A percentile compares a stretch with the other conserved stretches of the same genome.
phyloP scores from a whole-genome alignment of 257 asterid species.

The Catharanthus roseus region DNA sequence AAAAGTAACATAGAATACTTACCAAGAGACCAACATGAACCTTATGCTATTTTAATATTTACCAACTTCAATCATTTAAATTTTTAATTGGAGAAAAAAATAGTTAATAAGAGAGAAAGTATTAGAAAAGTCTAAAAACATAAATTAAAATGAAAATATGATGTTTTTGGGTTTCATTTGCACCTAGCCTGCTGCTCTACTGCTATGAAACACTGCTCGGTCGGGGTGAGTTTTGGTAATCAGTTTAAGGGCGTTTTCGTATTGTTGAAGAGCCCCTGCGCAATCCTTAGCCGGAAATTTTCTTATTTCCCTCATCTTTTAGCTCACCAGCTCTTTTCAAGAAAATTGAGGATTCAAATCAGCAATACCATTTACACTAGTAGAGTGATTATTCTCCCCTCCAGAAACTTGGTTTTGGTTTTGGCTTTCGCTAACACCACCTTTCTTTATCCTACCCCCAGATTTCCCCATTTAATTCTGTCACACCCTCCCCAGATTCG shows the following conservation, averaged over 20 bases:
- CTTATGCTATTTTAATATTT: too few species aligned
- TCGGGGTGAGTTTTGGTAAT: slow-evolving; percentile 76
- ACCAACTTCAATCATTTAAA: too few species aligned
- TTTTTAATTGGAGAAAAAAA: too few species aligned
- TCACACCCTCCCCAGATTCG: slow-evolving; percentile 21
- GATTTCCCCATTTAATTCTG: slow-evolving; percentile 76
- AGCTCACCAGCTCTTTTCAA: slow-evolving; percentile 82
- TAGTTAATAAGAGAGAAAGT: too few species aligned
- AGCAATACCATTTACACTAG: slow-evolving; percentile 59
- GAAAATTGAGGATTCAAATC: slow-evolving; percentile 53
- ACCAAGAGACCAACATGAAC: too few species aligned
- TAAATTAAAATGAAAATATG: too few species aligned
- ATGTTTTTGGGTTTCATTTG: slow-evolving; percentile 95
- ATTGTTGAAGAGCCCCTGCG: slow-evolving; percentile 68
- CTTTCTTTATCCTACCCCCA: slow-evolving; percentile 80
- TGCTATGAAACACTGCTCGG: slow-evolving; percentile 90
- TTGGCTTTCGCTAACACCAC: slow-evolving; percentile 25
- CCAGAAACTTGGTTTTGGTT: slow-evolving; percentile 22
- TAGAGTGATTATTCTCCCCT: slow-evolving; percentile 31
- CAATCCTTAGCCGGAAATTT: slow-evolving; percentile 79
- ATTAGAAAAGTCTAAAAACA: too few species aligned
- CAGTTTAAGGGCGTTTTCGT: slow-evolving; percentile 76
- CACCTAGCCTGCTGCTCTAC: slow-evolving; percentile 93
- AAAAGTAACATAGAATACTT: too few species aligned
- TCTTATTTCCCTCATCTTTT: slow-evolving; percentile 87